Percentiles rank a stretch among this genome's conserved stretches.
Conservation (phyloP, 179 eudicot species). For the Spinacia oleracea region DNA sequence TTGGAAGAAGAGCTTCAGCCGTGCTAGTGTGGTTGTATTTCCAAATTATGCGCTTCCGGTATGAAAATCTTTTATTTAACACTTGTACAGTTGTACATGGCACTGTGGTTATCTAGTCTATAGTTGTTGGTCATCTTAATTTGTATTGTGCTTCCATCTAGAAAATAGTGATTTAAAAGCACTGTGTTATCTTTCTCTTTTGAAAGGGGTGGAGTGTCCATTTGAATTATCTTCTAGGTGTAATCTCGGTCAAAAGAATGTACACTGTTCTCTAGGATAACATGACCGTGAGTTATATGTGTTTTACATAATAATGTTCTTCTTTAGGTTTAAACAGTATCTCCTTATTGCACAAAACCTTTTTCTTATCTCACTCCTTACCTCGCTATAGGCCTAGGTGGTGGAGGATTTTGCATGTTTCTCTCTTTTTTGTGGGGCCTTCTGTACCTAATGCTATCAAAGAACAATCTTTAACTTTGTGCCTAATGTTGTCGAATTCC, state of each 20-base stretch:
- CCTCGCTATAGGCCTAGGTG: background rate
- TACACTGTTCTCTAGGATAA: background rate
- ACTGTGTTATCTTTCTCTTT: too few species aligned
- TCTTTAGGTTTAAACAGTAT: background rate
- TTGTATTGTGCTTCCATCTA: background rate
- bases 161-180: background rate
- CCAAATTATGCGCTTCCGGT: conserved; percentile 82
- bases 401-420: background rate
- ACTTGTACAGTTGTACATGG: background rate
- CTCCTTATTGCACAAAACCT: background rate
- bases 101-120: background rate
- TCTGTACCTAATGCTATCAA: background rate
- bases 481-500: conserved; percentile 12
- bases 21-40: conserved; percentile 78
- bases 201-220: too few species aligned
- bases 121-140: background rate
- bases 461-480: background rate
- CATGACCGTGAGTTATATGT: background rate
- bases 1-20: conserved; percentile 71
- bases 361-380: background rate
- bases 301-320: background rate
- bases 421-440: background rate
- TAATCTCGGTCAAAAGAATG: background rate
- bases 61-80: conserved; percentile 26
- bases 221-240: background rate